A percentile compares a stretch with the other conserved stretches of the same genome.
Evolutionary conservation across 345 rosid genomes (phyloP).

Genomic region (Jatropha curcas): DNA sequence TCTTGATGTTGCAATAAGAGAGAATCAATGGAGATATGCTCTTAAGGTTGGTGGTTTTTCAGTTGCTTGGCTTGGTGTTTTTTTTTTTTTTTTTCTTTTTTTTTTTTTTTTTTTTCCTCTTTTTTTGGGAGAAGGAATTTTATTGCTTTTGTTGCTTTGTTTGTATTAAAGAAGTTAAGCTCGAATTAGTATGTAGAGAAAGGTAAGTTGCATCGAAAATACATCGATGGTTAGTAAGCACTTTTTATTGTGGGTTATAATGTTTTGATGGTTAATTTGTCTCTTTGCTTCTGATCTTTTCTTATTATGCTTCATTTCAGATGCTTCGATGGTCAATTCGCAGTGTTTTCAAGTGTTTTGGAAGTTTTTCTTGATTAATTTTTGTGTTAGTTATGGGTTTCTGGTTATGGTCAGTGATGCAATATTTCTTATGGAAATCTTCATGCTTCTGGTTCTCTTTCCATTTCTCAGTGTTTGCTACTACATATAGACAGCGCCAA

Average conservation of each 20-base stretch:
- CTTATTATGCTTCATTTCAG: not conserved
- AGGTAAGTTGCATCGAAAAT: not conserved
- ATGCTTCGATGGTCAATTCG: not conserved
- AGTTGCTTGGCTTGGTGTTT: not conserved
- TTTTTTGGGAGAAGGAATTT: not conserved
- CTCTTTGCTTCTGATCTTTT: not conserved
- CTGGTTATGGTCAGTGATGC: not conserved
- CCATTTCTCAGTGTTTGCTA: not conserved
- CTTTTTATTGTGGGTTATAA: not conserved
- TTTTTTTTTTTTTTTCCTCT: not conserved
- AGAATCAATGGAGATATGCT: conserved; percentile 62
- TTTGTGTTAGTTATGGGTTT: not conserved
- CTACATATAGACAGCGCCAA: not conserved
- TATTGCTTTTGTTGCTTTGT: not conserved
- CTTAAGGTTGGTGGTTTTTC: conserved; percentile 48
- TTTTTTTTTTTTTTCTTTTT: not conserved
- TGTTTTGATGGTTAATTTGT: not conserved
- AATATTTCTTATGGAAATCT: not conserved
- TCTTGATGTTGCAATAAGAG: conserved; percentile 64
- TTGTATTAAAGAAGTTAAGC: not conserved
- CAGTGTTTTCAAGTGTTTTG: not conserved
- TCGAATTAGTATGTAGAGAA: not conserved
- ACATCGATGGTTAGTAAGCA: not conserved
- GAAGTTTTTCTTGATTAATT: not conserved
- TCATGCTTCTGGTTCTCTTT: not conserved